Base-by-base conservation (phyloP, 2,329 filamentous ascomycete species). In the Coniella vitis region DNA sequence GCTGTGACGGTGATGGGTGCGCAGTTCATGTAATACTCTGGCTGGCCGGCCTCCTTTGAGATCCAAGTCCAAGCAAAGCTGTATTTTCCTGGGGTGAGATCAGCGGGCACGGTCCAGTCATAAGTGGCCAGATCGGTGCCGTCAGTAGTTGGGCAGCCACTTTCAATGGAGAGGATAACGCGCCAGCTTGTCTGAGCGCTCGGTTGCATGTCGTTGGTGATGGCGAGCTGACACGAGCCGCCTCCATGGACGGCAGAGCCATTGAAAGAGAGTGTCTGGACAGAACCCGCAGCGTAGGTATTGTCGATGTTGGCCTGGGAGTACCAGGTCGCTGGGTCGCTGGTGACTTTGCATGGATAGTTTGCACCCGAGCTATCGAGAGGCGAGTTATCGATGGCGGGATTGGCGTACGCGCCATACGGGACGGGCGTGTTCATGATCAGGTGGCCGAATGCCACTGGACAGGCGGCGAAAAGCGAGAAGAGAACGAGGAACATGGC, bases 1-100 rank as follows among this genome's bases (percentile, higher is more conserved):
- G 40, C 37, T 48, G 48, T 66, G 62, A 90, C 81, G 55, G 76
- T 79, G 58, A 90, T 76, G 44, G 78, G 73, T 7, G 87, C 86
- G 61, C 87, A 93, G 68, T 89, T 88, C 84, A 89, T 89, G 75
- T 93, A 93, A 78, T 86, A 87, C 65, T 91, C 87, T 39, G 86
- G 77, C 68, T 90, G 90, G 29, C 87, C 86, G 13, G 47, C 44
- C 36, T 85, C 66, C 56, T 81, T 71, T 71, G 89, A 89, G 69
- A 87, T 84, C 84, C 84, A 87, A 29, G 80, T 82, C 87, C 87
- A 91, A 36, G 81, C 80, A 46, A 90, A 77, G 39, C 90, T 64
- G 51, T 81, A 84, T 35, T 82, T 76, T 65, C 66, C 71, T 52
- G 66, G 60, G 25, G 80, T 78, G 2, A 81, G 78, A 56, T 84